Base-by-base conservation (phyloP, 257 asterid genomes). In the Solanum pimpinellifolium region DNA sequence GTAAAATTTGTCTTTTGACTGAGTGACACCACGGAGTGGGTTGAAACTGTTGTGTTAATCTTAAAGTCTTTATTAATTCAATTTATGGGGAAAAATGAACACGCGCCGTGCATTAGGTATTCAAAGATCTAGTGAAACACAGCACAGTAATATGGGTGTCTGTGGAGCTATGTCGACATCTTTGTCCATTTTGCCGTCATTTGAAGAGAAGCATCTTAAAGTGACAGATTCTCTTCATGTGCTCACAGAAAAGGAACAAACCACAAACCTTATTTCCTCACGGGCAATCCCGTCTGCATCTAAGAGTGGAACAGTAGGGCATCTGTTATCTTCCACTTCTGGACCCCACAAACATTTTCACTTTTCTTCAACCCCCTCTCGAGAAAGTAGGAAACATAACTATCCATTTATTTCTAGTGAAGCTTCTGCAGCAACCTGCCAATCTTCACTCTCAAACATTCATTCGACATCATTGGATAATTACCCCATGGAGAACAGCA, bases 171-270 rank as follows among this genome's bases (percentile, higher is more conserved):
- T 87, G 85, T 87, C 97, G 12, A 83, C 88, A 44, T 85, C 93
- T 85, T 47, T 93, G 73, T 91, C 89, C 59, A 84, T 84, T 88
- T 86, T 91, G 69, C 94, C 95, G 83, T 60, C 91, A 59, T 86
- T 85, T 52, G 90, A 88, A 77, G 96, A 90, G 72, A 90, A 85
- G 84, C 90, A 90, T 87, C 93, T 94, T 20, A 93, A 92, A 87
- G 69, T 91, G 47, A 92, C 93, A 2, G 96, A 92, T 88, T 93
- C 96, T 75, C 88, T 92, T 62, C 93, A 90, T 77, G 91, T 89
- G 87, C 80, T 90, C 69, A 88, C 90, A 69, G 92, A 89, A 73
- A 90, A 87, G n/a, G 95, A 90, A 85, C 86, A 90, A 84, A 88
- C 92, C 13, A 85, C 86, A 69, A 85, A 70, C 87, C 49, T 78